Evolutionary conservation across 257 asterid genomes (phyloP).

Genomic region (Gentiana macrophylla): DNA sequence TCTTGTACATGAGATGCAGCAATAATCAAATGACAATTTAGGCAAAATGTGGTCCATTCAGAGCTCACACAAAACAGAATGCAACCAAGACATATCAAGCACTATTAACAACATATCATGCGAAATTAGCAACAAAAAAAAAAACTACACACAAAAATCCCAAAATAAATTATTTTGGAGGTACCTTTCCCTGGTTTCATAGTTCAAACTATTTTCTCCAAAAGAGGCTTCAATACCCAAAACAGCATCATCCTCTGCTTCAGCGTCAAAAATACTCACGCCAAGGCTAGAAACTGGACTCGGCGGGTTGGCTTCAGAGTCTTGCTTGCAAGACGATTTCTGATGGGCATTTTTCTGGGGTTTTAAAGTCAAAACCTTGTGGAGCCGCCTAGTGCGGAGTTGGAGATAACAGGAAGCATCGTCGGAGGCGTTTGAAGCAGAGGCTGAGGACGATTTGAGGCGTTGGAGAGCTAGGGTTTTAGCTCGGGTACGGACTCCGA

Average conservation of each 20-base stretch:
- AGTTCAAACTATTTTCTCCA: slow-evolving; percentile 40
- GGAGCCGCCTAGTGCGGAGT: slow-evolving; percentile 45
- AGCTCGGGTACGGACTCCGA: slow-evolving; percentile 72
- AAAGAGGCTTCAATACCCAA: slow-evolving; percentile 33
- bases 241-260: slow-evolving; percentile 13
- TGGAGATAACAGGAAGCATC: slow-evolving; percentile 27
- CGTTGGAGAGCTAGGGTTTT: slow-evolving; percentile 69
- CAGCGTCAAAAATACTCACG: slow-evolving; percentile 10
- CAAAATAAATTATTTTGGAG: neutral
- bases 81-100: too few relatives aligned
- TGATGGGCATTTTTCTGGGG: slow-evolving; percentile 2
- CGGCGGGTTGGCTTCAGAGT: slow-evolving; percentile 1
- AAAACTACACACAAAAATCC: neutral
- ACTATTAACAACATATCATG: too few relatives aligned
- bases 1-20: too few relatives aligned
- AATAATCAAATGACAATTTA: too few relatives aligned
- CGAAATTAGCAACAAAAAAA: too few relatives aligned
- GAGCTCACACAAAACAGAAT: too few relatives aligned
- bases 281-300: slow-evolving; percentile 8
- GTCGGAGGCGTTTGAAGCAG: slow-evolving; percentile 7
- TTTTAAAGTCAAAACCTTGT: slow-evolving; percentile 10
- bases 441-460: slow-evolving; percentile 21
- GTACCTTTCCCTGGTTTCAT: slow-evolving; percentile 37
- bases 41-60: too few relatives aligned
- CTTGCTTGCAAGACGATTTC: neutral